phyloP scores from a whole-genome alignment of 2,329 filamentous ascomycete species.

The Neofusicoccum laricinum region DNA sequence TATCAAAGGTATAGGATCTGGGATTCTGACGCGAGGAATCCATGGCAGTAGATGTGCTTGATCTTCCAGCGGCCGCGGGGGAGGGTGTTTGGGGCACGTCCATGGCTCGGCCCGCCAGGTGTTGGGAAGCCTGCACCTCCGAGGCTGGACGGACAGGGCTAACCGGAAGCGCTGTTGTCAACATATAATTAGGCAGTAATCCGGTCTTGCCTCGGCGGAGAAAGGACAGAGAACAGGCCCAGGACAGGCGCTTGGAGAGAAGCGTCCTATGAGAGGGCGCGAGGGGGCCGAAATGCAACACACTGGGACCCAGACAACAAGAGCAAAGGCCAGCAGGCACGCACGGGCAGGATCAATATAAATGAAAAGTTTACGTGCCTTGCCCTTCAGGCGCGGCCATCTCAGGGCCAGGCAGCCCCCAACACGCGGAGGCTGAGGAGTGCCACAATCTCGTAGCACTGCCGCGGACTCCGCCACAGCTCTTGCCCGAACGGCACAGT shows the following conservation, averaged over 20 bases:
- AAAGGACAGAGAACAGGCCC: not conserved
- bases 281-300: conserved; percentile 5
- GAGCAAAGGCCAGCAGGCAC: not conserved
- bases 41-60: not conserved
- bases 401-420: not conserved
- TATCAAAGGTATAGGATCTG: not conserved
- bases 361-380: not conserved
- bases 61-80: not conserved
- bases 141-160: not conserved
- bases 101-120: not conserved
- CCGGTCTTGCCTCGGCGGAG: conserved; percentile 1
- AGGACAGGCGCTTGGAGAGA: not conserved
- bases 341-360: conserved; percentile 3
- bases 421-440: conserved; percentile 3
- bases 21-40: not conserved
- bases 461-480: conserved; percentile 10
- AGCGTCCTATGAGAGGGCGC: not conserved
- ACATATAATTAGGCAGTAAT: not conserved
- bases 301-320: not conserved
- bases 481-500: not conserved
- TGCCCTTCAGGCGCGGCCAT: not conserved
- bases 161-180: not conserved
- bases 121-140: not conserved
- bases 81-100: not conserved
- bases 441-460: conserved; percentile 6